Base-by-base conservation (phyloP, 2,329 filamentous ascomycete species). In the Colletotrichum karsti region DNA sequence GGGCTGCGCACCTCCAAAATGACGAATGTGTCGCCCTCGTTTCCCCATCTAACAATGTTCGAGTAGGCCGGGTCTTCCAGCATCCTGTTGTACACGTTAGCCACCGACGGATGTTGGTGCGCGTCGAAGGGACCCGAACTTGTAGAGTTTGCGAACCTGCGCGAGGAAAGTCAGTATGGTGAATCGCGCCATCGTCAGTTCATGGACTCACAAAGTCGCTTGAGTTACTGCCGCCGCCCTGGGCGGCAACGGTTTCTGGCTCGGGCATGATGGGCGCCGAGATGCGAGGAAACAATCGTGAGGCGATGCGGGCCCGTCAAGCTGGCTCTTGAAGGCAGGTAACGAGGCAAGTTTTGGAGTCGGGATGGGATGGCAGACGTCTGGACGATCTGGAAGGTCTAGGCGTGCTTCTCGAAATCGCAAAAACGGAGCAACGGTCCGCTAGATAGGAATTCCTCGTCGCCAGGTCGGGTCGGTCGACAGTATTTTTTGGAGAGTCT, bases 91-190 rank as follows among this genome's bases (percentile, higher is more conserved):
- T 68, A 73, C 67, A 71, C 58, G 70, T 79, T 66, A 81, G 80
- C 73, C 73, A 74, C 70, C 76, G 58, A 35, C 53, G 44, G 41
- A 62, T 58, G 30, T 41, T 42, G 56, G 68, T 37, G 7, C 24
- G 28, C 56, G 26, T 62, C 44, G 48, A 50, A 60, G 53, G 72
- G 59, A 64, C 71, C 81, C 87, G 82, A 91, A 98, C 95, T 97
- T 97, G 88, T 98, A 98, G 72, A 98, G 86, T 84, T 98, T 98
- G 85, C 95, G 94, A 83, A 98, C 95, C 95, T 98, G 74, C 58
- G 72, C 74, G 68, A 30, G 50, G 56, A 59, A 48, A 66, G 70
- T 81, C 74, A 81, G 75, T 72, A 64, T 72, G 68, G 28, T 63
- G 22, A 57, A 63, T 54, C 24, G 42, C 42, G 33, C n/a, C 1